Evolutionary conservation across 106 monocot genomes (phyloP).

Genomic region (Ottelia alismoides): DNA sequence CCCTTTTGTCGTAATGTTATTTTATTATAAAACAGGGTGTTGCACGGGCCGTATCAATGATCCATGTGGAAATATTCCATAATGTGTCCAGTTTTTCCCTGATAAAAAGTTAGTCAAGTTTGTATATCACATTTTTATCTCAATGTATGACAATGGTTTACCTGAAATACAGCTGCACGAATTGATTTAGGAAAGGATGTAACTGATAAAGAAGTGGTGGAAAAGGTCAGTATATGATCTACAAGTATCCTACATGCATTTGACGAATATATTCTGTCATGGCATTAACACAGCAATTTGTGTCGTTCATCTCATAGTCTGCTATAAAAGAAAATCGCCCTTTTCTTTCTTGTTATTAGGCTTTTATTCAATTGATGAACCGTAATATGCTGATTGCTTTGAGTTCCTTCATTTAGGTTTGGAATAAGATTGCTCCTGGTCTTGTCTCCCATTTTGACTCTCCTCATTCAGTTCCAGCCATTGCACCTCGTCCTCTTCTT

Average conservation of each 20-base stretch:
- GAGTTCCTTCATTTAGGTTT: conserved; percentile 40
- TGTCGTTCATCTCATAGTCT: background rate
- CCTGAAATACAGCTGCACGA: conserved; percentile 51
- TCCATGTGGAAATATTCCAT: too few species aligned
- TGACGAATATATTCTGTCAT: too few species aligned
- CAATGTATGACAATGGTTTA: too few species aligned
- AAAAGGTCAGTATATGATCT: conserved; percentile 39
- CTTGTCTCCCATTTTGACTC: conserved; percentile 70
- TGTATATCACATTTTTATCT: background rate
- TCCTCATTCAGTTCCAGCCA: conserved; percentile 50
- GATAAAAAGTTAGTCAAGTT: background rate
- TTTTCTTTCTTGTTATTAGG: background rate
- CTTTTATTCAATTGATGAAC: background rate
- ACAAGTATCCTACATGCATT: too few species aligned
- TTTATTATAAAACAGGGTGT: too few species aligned
- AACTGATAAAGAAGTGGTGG: conserved; percentile 81
- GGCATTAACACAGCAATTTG: too few species aligned
- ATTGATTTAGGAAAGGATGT: conserved; percentile 52
- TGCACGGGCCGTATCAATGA: too few species aligned
- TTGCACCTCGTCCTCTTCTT: conserved; percentile 32
- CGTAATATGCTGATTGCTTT: background rate
- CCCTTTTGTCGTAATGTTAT: too few species aligned
- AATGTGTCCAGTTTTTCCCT: background rate
- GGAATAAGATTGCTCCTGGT: conserved; percentile 95
- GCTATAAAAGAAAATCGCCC: too few species aligned